These are phyloP conservation scores for Graphilbum ipis-grandicollis DNA, from an alignment of 2,329 filamentous ascomycete species.

Conservation along the genomic window DNA sequence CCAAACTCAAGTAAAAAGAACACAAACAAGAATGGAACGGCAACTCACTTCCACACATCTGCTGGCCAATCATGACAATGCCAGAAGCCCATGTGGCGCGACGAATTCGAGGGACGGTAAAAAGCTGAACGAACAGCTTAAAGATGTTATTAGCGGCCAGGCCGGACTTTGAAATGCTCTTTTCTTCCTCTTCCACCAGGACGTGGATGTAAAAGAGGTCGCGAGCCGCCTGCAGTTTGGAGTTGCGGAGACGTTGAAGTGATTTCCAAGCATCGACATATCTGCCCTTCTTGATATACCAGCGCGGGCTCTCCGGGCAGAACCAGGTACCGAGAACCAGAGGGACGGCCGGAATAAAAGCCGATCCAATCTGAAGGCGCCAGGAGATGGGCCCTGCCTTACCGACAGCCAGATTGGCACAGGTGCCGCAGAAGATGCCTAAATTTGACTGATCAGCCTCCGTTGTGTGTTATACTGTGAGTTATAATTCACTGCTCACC, in stretches of 20 bases:
- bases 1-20: no score
- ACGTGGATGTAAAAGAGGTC: slow-evolving; percentile 49
- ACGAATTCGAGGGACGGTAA: slow-evolving; percentile 50
- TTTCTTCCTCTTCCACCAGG: slow-evolving; percentile 41
- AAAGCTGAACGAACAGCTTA: slow-evolving; percentile 44
- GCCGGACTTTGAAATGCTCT: slow-evolving; percentile 17
- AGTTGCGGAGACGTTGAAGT: slow-evolving; percentile 31
- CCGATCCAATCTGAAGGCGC: slow-evolving; percentile 47
- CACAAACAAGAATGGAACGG: background rate
- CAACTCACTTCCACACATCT: slow-evolving; percentile 31
- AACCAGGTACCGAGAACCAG: slow-evolving; percentile 43
- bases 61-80: slow-evolving; percentile 63
- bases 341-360: slow-evolving; percentile 41
- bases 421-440: slow-evolving; percentile 41
- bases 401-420: slow-evolving; percentile 46
- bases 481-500: background rate
- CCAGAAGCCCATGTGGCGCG: slow-evolving; percentile 60
- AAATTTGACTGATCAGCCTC: no score
- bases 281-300: slow-evolving; percentile 48
- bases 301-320: slow-evolving; percentile 48
- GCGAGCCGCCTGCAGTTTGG: slow-evolving; percentile 37
- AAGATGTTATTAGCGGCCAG: slow-evolving; percentile 34
- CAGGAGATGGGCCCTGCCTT: slow-evolving; percentile 32
- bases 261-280: slow-evolving; percentile 42
- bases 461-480: slow-evolving; percentile 32